phyloP scores from a whole-genome alignment of 2,329 filamentous ascomycete species.

The Fusarium scirpi region DNA sequence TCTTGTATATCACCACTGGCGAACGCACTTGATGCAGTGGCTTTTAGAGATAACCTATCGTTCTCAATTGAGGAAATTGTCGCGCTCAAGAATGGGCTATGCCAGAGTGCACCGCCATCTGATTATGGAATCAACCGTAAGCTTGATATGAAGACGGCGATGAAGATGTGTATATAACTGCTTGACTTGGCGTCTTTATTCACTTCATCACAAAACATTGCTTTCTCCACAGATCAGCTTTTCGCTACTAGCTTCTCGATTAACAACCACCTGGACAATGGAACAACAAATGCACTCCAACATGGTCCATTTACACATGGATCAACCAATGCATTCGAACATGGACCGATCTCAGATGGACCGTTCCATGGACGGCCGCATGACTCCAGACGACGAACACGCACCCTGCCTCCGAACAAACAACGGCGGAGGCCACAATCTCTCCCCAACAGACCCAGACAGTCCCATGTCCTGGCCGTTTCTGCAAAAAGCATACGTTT shows the following conservation, averaged over 20 bases:
- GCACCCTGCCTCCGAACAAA: not conserved
- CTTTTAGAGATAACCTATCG: not conserved
- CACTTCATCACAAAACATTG: not conserved
- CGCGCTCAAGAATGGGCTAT: not conserved
- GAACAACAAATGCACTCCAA: not conserved
- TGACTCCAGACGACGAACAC: not conserved
- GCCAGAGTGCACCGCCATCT: not conserved
- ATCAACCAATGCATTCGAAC: no score
- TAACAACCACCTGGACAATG: no score
- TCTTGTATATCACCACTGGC: no score
- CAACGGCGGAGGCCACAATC: not conserved
- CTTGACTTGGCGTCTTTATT: accelerated
- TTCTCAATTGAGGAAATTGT: not conserved
- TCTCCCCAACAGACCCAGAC: not conserved
- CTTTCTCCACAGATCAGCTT: not conserved
- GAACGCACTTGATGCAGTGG: not conserved
- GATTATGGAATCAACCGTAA: not conserved
- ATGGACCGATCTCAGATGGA: no score
- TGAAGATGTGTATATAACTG: not conserved
- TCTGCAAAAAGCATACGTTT: not conserved
- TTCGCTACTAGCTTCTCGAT: not conserved
- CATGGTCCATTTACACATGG: not conserved
- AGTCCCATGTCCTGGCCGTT: not conserved
- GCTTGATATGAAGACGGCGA: accelerated
- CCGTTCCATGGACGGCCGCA: not conserved